Evolutionary conservation across 768 basidiomycete genomes (phyloP), one percentile per base, ranked within the genome.

Genomic region (Trametes sanguinea): DNA sequence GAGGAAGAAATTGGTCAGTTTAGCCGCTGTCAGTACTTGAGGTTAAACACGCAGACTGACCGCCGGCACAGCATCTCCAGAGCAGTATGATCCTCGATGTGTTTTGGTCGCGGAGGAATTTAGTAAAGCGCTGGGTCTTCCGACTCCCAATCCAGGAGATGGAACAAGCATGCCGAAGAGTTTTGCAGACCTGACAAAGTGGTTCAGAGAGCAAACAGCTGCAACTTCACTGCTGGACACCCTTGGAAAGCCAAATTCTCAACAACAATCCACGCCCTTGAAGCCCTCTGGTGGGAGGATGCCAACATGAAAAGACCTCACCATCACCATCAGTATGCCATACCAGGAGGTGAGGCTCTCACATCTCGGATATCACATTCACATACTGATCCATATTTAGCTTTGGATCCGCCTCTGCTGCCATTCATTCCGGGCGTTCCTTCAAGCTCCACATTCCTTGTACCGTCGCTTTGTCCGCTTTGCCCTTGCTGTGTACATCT

Each of bases 131-230:
- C 14, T 62, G 16, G 42, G 8, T 13, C 37, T 33, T 2, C 14
- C 30, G 29, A 43, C 43, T 3, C 43, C 42, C 3, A 2, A 29
- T 17, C 14, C 8, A 7, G 29, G 17, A 45, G 10, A 22, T 3
- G 10, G 22, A 4, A 5, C 29, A 10, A 22, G 11, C 11, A 27
- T 47, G 1, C 62, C 57, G 14, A 59, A 48, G 46, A 51, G 40
- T 5, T 42, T 60, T 33, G 40, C 42, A 16, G 54, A 59, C 4
- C 33, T 64, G 1, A 7, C 62, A 2, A 11, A 33, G 9, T 60
- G 57, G 62, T 43, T 64, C 43, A 32, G 37, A 32, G 35, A 52
- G 22, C 53, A 64, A 13, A 3, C 54, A 5, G 9, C 57, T 16
- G 17, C 42, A 1, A 40, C 43, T 16, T 30, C 33, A 5, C 13